Evolutionary conservation across 2,329 filamentous ascomycete genomes (phyloP), one percentile per base, ranked within the genome.

Genomic region (Aphanocladium album): DNA sequence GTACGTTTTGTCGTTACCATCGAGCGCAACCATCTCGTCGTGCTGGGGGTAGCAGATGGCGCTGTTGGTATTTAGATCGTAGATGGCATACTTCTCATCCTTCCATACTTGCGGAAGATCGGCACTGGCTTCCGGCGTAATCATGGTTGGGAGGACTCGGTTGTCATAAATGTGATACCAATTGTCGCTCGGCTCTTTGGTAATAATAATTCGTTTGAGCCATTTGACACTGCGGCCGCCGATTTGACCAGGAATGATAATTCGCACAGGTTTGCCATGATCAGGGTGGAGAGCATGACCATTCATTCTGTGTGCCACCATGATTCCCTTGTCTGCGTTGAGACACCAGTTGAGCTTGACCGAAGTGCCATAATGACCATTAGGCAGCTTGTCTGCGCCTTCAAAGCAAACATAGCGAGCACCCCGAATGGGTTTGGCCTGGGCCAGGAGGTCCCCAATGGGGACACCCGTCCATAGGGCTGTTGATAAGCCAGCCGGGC

Each of bases 131-230:
- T 96, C 91, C 0, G 93, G 91, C 14, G 87, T 88, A 16, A 96
- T 81, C 82, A 87, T 93, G 0, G 91, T 96, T 65, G 93, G 93
- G 43, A 97, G 76, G 1, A 97, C 91, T 62, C 91, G 81, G 71
- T 97, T 97, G 72, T 97, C 93, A 73, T 95, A 93, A 64, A 96
- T 91, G 73, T 97, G 93, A 68, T 96, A 96, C 91, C 91, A 96
- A 70, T 96, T 96, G 64, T 93, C 88, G 70, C 91, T 96, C 0
- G 92, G 91, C 25, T 81, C 79, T 11, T 87, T 83, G 0, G 91
- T 93, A 55, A 97, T 73, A 46, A 91, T 89, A 63, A 97, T 82
- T 65, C 81, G 87, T 76, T 88, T 93, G 62, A 97, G 72, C 93
- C 93, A 97, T 74, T 97, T 97, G 35, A 97, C 92, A 71, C 91